Evolutionary conservation across 2,329 filamentous ascomycete species (phyloP), one percentile per base, ranked within the genome.

Genomic region (Cladosporium oxysporum): DNA sequence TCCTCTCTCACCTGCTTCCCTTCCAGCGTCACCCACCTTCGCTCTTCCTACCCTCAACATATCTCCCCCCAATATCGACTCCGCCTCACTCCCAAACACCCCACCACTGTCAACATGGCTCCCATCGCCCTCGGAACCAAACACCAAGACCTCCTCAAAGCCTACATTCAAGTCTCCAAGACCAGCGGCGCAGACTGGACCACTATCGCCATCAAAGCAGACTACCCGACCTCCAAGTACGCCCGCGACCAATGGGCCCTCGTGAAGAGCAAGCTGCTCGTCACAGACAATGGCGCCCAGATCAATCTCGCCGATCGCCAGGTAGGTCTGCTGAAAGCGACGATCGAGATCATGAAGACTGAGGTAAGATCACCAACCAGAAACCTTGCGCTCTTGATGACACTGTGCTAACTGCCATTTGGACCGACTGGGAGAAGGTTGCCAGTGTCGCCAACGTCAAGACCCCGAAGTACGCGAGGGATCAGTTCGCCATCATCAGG

Each of bases 401-500:
- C 7, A 5, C 6, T 21, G 12, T 4, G 1, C 29, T 55, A 1
- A 31, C 52, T 23, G 11, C 11, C 18, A 10, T 21, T 8, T 5
- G 72, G 70, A 66, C 71, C 62, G 67, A 72, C 65, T 73, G 71
- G 71, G 62, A 60, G 26, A 49, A 65, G 5, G 69, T 72, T 33
- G 69, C 68, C 4, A 44, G 58, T 1, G 59, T 66, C 11, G 67
- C 68, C 21, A 66, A 67, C 58, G 68, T 68, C 64, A 68, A 63
- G 12, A 71, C 69, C 1, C 16, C 66, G 2, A 73, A 73, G 62
- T 61, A 68, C 23, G 71, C 70, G 3, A 70, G 71, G 28, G 71
- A 73, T 60, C 49, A 64, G 49, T 73, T 67, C 66, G 11, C 65
- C 14, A 35, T 64, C 1, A 37, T 72, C 21, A 66, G 65, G 49